phyloP scores from a whole-genome alignment of 345 rosid genomes.

The Sisymbrium altissimum region DNA sequence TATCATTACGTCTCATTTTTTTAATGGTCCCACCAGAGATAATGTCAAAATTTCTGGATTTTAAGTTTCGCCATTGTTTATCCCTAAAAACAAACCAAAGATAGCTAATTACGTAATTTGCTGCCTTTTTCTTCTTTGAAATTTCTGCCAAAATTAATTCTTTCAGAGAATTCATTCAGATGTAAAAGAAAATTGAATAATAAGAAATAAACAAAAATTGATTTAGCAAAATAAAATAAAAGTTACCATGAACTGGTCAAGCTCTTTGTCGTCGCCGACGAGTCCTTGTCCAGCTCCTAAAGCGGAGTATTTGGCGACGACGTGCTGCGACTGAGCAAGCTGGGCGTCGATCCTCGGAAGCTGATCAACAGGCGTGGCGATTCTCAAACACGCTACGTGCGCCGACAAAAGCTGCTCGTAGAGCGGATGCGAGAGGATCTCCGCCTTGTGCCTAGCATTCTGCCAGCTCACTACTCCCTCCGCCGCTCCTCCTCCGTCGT shows the following conservation, averaged over 20 bases:
- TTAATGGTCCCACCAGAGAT: conserved; percentile 1
- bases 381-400: conserved; percentile 82
- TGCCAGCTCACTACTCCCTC: conserved; percentile 74
- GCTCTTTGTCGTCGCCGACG: conserved; percentile 82
- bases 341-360: conserved; percentile 94
- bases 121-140: background rate
- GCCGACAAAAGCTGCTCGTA: conserved; percentile 92
- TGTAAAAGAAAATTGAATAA: background rate
- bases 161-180: background rate
- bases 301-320: conserved; percentile 81
- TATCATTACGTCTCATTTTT: background rate
- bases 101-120: background rate
- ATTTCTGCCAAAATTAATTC: background rate
- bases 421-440: conserved; percentile 79
- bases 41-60: background rate
- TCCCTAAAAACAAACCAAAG: background rate
- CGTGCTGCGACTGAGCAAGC: conserved; percentile 92
- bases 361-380: conserved; percentile 97
- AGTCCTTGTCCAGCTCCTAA: conserved; percentile 53
- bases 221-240: no score
- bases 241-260: conserved; percentile 94
- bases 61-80: background rate
- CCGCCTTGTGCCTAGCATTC: conserved; percentile 81
- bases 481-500: conserved; percentile 42
- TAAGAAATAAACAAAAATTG: no score